These are phyloP conservation scores for Mucor sp. DNA, from an alignment of 371 early-diverging fungal genomes.

Conservation along the genomic window DNA sequence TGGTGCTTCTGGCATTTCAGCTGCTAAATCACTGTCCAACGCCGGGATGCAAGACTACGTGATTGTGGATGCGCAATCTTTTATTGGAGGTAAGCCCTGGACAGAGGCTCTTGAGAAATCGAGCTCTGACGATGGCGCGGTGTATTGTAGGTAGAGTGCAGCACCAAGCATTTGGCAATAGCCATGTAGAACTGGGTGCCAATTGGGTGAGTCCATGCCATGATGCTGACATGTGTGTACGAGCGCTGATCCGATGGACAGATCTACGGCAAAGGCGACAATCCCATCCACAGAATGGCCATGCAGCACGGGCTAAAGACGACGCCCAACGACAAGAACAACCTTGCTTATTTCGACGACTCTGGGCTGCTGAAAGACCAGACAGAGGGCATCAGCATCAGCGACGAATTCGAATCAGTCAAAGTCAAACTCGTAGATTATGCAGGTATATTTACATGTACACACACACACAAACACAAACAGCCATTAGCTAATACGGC, in stretches of 20 bases:
- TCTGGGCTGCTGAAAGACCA: slow-evolving; percentile 21
- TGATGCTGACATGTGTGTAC: neutral
- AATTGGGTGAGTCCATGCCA: slow-evolving; percentile 41
- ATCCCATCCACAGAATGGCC: slow-evolving; percentile 45
- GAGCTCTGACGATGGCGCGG: neutral
- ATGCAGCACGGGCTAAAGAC: slow-evolving; percentile 34
- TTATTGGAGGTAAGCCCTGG: slow-evolving; percentile 34
- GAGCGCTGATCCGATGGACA: neutral
- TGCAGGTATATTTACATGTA: slow-evolving; percentile 27
- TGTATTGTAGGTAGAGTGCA: slow-evolving; percentile 47
- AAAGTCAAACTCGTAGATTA: slow-evolving; percentile 34
- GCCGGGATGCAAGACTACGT: slow-evolving; percentile 34
- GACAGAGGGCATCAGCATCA: slow-evolving; percentile 10
- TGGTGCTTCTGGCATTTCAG: slow-evolving; percentile 48
- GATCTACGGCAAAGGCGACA: slow-evolving; percentile 51
- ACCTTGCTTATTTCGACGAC: slow-evolving; percentile 41
- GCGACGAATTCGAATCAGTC: slow-evolving; percentile 20
- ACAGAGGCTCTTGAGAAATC: neutral
- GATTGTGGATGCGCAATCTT: slow-evolving; percentile 42
- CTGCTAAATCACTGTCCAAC: slow-evolving; percentile 28
- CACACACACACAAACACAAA: neutral
- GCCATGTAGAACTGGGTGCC: slow-evolving; percentile 44
- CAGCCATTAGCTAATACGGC: neutral
- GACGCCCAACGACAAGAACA: slow-evolving; percentile 39
- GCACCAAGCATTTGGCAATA: slow-evolving; percentile 33